phyloP scores from a whole-genome alignment of 495 filamentous ascomycete genomes.

The Sabuloglossum arenarium region DNA sequence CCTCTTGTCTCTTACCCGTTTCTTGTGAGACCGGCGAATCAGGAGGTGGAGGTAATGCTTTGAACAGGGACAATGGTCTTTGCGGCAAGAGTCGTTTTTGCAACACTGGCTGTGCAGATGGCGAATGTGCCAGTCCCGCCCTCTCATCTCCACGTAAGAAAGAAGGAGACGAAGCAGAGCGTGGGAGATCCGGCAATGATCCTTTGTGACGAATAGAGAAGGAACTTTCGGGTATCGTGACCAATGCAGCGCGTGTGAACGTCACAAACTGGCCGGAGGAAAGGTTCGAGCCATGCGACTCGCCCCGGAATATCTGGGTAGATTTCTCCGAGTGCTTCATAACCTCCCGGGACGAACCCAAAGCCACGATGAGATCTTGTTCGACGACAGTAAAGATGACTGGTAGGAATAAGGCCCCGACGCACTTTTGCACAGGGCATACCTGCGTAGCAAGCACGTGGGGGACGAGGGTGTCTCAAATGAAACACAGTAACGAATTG shows the following conservation, averaged over 20 bases:
- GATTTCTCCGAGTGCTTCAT: not conserved
- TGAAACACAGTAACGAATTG: not conserved
- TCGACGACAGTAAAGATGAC: not conserved
- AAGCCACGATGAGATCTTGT: not conserved
- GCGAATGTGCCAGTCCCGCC: not conserved
- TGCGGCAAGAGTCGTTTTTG: not conserved
- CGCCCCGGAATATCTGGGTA: not conserved
- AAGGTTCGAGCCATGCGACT: not conserved
- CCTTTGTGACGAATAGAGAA: not conserved
- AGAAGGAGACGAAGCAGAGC: not conserved
- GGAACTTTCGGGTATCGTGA: not conserved
- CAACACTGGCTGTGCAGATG: not conserved
- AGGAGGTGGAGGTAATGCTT: not conserved
- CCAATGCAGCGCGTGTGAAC: not conserved
- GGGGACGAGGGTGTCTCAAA: not conserved
- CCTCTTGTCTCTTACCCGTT: not conserved
- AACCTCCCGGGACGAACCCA: not conserved
- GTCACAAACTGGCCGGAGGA: not conserved
- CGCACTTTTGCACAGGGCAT: not conserved
- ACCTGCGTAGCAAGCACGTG: not conserved
- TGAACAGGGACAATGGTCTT: not conserved
- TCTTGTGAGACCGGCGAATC: not conserved
- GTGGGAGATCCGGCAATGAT: not conserved
- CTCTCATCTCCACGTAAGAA: not conserved
- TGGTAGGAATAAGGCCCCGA: not conserved